Conservation (phyloP, 176 grass and related monocot species). For the Oropetium thomaeum region DNA sequence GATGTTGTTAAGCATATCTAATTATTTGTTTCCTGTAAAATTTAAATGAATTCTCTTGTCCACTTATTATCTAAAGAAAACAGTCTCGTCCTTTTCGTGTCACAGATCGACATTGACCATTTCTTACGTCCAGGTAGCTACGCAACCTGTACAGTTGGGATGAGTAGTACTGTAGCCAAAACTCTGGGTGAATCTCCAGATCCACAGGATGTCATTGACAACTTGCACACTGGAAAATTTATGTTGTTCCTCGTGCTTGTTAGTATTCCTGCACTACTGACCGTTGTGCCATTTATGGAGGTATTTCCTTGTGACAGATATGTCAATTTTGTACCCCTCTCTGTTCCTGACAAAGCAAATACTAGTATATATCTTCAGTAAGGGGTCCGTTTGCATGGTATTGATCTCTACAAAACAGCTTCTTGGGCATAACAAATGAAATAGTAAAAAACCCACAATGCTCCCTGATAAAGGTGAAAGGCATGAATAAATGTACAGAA, state of each 20-base stretch:
- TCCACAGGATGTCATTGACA: constrained; percentile 34
- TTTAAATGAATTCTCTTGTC: too few species aligned
- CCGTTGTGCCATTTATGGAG: constrained; percentile 37
- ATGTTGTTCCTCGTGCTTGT: constrained; percentile 45
- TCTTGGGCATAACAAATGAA: too few species aligned
- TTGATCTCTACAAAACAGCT: too few species aligned
- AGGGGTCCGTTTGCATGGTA: too few species aligned
- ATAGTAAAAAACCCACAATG: too few species aligned
- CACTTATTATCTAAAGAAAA: too few species aligned
- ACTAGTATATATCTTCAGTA: too few species aligned
- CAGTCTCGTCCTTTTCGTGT: background rate
- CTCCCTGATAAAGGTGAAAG: too few species aligned
- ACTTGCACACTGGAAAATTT: constrained; percentile 16
- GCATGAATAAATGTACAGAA: background rate
- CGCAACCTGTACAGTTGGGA: constrained; percentile 42
- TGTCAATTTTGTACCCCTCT: background rate
- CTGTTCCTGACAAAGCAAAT: background rate
- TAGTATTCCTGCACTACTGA: constrained; percentile 19
- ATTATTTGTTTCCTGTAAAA: too few species aligned
- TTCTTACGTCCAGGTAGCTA: constrained; percentile 37
- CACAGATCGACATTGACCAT: background rate
- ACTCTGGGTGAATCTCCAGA: constrained; percentile 29
- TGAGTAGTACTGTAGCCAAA: constrained; percentile 46
- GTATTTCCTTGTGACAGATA: constrained; percentile 7
- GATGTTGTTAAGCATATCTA: too few species aligned